Evolutionary conservation across 2,329 filamentous ascomycete species (phyloP), one percentile per base, ranked within the genome.

Genomic region (Lasiodiplodia theobromae): DNA sequence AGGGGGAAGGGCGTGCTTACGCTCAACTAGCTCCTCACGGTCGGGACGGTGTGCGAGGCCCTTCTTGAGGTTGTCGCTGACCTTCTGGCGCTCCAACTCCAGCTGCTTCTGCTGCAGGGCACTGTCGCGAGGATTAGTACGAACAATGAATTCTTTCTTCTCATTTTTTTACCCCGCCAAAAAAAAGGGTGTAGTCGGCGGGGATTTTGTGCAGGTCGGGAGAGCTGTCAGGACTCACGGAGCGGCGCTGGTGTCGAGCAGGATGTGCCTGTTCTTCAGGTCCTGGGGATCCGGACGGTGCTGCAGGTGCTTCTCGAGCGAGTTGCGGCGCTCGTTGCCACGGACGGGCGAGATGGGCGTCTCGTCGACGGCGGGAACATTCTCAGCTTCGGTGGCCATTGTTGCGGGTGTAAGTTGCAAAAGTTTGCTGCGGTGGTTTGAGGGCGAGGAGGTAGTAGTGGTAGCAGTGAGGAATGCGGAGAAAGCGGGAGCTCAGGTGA

Each of bases 21-120:
- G 91, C 77, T 96, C 91, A 71, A 97, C 84, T 25, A 97, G 85
- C 75, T 93, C 89, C 44, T 93, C 87, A 68, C 92, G 89, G 25
- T 93, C 87, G 4, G 89, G 88, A 18, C 90, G 81, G 68, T 87
- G 85, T 72, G 88, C 85, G 14, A 92, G 82, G 31, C 87, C 85
- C 78, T 89, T 90, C 80, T 88, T 90, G 71, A 92, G 78, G 71
- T 81, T 88, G 76, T 92, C 88, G 12, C 85, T 85, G 18, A 86
- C 85, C 68, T 85, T 84, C 76, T 91, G 88, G 71, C 89, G 87
- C 73, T 90, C 89, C 52, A 92, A 86, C 72, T 91, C 89, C 54
- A 85, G 84, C 64, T 86, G 85, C 68, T 83, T 83, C 18, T 87
- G 85, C 80, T 92, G 90, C 44, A 92, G 83, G 31, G 88, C 84